Base-by-base conservation (phyloP, 495 filamentous ascomycete species). In the Acidiella bohemica region DNA sequence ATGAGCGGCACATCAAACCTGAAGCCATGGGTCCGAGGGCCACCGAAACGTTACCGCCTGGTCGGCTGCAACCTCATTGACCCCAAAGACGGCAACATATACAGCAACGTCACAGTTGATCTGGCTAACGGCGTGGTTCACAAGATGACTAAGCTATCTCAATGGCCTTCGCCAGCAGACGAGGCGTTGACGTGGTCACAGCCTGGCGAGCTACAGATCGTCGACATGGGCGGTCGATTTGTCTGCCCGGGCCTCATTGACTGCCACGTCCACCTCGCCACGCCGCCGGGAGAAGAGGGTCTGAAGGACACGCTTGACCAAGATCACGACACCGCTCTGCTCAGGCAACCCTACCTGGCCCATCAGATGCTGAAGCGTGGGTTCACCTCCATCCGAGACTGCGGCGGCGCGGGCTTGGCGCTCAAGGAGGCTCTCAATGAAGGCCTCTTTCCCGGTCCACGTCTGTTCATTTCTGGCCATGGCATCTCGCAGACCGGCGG, bases 161-260 rank as follows among this genome's bases (percentile, higher is more conserved):
- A 40, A 12, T 31, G 24, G 36, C 42, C 47, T 4, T 36, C 36
- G 4, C 42, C 41, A 5, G 46, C 19, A 8, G 38, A 45, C 32
- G 47, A 50, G 31, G 47, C 31, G 10, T 32, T 50, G 10, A 18
- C 14, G 23, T 46, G 47, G 42, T 41, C 42, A 18, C 37, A 40
- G 13, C 28, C 18, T 16, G 42, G 46, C 13, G 13, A 50, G 4
- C 22, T 41, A 19, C 41, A 29, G 1, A 42, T 50, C 38, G 20
- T 50, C 26, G 41, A 50, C 27, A 24, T 50, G 1, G 47, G 51
- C 0, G 65, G 63, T 12, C 63, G 62, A 28, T 75, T 65, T 39
- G 32, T 75, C 0, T 65, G 66, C 17, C 71, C 71, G 0, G 72
- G 71, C 4, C 54, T 77, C 2, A 72, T 75, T n/a, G 73, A 77